A percentile compares a stretch with the other conserved stretches of the same genome.
Conservation (phyloP, 2,329 filamentous ascomycete species). For the Meredithiella fracta region DNA sequence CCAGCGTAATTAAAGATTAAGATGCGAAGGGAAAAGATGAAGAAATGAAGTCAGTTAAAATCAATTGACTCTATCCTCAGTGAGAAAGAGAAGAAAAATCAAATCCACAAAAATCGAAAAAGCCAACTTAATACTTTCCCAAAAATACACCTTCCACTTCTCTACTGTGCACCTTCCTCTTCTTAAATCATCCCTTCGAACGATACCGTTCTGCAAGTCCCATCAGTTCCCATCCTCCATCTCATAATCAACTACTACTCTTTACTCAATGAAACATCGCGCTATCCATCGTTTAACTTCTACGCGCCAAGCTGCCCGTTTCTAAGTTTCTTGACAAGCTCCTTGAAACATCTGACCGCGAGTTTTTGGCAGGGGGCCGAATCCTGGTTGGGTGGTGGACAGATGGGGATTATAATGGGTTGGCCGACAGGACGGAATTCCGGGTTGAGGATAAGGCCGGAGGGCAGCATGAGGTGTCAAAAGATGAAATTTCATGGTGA, state of each 20-base stretch:
- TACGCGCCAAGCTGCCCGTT: background rate
- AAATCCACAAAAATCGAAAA: conserved; percentile 7
- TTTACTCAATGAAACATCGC: too few relatives aligned
- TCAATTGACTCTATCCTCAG: background rate
- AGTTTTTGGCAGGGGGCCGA: background rate
- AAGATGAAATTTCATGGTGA: too few relatives aligned
- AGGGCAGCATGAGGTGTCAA: too few relatives aligned
- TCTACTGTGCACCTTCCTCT: background rate
- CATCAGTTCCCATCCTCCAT: background rate
- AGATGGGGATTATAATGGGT: too few relatives aligned
- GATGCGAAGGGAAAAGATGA: background rate
- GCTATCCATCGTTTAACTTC: too few relatives aligned
- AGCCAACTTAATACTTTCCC: background rate
- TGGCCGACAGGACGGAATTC: too few relatives aligned
- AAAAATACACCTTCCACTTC: background rate
- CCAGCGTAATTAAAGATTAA: background rate
- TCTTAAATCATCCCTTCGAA: background rate
- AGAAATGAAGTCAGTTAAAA: background rate
- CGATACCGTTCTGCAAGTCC: background rate
- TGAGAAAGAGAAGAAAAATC: conserved; percentile 1
- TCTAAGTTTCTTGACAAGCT: conserved; percentile 6
- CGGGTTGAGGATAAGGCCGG: too few relatives aligned
- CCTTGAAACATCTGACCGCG: conserved; percentile 13
- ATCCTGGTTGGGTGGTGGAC: background rate
- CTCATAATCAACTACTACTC: background rate